Percentiles rank a stretch among this genome's conserved stretches.
Conservation (phyloP, 148 eudicot genomes). For the Vaccinium darrowii region DNA sequence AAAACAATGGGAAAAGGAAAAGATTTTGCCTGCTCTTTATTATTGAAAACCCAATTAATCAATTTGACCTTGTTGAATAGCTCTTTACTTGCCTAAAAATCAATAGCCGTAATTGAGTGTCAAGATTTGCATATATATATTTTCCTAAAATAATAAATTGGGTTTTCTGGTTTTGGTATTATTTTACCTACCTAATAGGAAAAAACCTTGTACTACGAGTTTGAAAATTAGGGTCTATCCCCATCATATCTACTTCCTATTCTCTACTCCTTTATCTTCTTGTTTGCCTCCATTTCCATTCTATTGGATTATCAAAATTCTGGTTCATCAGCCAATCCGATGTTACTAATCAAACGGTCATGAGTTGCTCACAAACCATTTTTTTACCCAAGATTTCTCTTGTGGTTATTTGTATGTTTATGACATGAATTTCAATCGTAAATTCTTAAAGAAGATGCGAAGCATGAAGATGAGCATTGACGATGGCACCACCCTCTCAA, state of each 20-base stretch:
- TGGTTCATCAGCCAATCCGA: background rate
- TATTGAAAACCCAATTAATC: background rate
- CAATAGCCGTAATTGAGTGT: background rate
- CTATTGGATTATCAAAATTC: too few relatives aligned
- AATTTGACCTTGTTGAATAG: background rate
- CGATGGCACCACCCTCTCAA: too few relatives aligned
- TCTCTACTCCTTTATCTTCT: background rate
- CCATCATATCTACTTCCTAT: background rate
- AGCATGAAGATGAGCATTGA: too few relatives aligned
- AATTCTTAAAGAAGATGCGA: too few relatives aligned
- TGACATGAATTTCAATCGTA: too few relatives aligned
- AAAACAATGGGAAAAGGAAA: background rate
- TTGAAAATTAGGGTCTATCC: slow-evolving; percentile 1
- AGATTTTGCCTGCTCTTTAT: background rate
- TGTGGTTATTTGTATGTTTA: too few relatives aligned
- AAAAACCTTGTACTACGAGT: background rate
- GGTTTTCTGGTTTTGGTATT: background rate
- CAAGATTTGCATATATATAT: slow-evolving; percentile 6
- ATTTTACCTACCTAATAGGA: background rate
- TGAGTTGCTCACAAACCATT: background rate
- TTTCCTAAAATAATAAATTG: slow-evolving; percentile 7
- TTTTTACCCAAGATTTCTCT: background rate
- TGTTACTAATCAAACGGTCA: background rate
- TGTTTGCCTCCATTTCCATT: background rate
- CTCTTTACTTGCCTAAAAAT: slow-evolving; percentile 9